A percentile compares a stretch with the other conserved stretches of the same genome.
phyloP scores from a whole-genome alignment of 1,284 basidiomycete species.

The Sphaerobolus stellatus region DNA sequence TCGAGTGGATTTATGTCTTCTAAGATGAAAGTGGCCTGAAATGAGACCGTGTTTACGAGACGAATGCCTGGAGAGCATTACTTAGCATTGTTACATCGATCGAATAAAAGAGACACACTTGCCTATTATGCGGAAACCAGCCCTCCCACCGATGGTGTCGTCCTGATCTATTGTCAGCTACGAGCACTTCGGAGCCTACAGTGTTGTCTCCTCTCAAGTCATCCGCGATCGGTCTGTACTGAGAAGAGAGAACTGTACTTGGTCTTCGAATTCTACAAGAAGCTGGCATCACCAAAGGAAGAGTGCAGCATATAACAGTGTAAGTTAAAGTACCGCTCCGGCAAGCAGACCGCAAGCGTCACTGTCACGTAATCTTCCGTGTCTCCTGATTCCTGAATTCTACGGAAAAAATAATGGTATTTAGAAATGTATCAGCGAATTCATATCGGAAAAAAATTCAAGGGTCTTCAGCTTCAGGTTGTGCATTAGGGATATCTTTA shows the following conservation, averaged over 20 bases:
- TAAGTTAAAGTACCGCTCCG: neutral
- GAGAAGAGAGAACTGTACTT: neutral
- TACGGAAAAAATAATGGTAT: neutral
- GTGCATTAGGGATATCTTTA: neutral
- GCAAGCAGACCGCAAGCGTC: neutral
- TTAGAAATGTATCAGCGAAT: neutral
- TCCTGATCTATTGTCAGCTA: neutral
- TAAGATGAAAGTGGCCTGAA: neutral
- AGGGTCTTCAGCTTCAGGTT: neutral
- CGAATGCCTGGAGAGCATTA: no score
- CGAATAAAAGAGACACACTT: no score
- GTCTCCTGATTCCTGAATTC: neutral
- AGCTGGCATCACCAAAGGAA: neutral
- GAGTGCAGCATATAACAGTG: neutral
- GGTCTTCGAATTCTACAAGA: slow-evolving; percentile 6
- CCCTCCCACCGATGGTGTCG: no score
- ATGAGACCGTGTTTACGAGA: slow-evolving; percentile 5
- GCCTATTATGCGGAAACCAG: no score
- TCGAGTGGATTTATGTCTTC: neutral
- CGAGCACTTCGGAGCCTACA: neutral
- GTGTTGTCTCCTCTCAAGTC: no score
- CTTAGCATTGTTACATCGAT: neutral
- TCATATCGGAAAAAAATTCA: neutral
- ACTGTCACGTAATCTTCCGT: neutral
- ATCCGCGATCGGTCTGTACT: neutral